These are phyloP conservation scores for Aureobasidium subglaciale DNA, from an alignment of 2,329 filamentous ascomycete genomes.

Conservation along the genomic window DNA sequence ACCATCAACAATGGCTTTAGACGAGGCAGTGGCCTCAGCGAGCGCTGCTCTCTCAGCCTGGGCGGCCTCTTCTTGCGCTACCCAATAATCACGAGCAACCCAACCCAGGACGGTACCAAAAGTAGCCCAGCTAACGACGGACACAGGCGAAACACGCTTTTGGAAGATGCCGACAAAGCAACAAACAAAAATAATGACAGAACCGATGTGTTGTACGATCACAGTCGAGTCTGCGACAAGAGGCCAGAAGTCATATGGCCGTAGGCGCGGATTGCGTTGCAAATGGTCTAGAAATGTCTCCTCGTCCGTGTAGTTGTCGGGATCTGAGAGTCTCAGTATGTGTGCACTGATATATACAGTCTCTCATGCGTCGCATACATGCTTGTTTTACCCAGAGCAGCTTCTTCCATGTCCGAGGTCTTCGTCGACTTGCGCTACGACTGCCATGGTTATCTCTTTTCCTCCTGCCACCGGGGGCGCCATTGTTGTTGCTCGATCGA, in stretches of 20 bases:
- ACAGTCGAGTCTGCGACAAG: slow-evolving; percentile 91
- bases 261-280: slow-evolving; percentile 84
- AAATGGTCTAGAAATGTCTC: slow-evolving; percentile 94
- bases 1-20: slow-evolving; percentile 8
- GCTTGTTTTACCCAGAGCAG: slow-evolving; percentile 96
- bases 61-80: slow-evolving; percentile 59
- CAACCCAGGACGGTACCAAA: slow-evolving; percentile 78
- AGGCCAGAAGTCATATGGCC: slow-evolving; percentile 97
- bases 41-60: slow-evolving; percentile 20
- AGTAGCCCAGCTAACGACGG: slow-evolving; percentile 78
- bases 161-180: slow-evolving; percentile 89
- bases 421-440: slow-evolving; percentile 57
- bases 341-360: neutral
- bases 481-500: slow-evolving; percentile 22
- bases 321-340: slow-evolving; percentile 48
- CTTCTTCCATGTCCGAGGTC: slow-evolving; percentile 80
- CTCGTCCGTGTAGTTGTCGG: slow-evolving; percentile 98
- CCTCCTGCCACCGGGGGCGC: slow-evolving; percentile 30
- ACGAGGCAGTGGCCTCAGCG: slow-evolving; percentile 21
- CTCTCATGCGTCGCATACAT: slow-evolving; percentile 48
- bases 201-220: slow-evolving; percentile 94
- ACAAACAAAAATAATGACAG: slow-evolving; percentile 87
- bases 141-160: slow-evolving; percentile 80
- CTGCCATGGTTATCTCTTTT: slow-evolving; percentile 47
- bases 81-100: slow-evolving; percentile 88